Conservation (phyloP, 1,139 yeast species). For the Saccharomyces hybrid region DNA sequence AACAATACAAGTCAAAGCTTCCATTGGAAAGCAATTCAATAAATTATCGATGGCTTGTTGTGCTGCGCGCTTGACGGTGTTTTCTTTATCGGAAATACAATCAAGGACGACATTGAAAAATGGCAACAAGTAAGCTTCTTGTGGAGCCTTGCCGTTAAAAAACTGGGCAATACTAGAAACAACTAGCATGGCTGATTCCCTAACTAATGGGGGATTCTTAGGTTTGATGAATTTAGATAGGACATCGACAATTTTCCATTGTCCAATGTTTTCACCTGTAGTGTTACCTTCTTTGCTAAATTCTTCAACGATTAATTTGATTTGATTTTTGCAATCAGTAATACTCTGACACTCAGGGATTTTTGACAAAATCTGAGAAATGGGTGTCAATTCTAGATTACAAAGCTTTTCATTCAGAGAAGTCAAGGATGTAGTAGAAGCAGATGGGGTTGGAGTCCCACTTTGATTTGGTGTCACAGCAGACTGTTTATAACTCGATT, state of each 20-base stretch:
- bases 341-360: constrained; percentile 53
- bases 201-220: constrained; percentile 62
- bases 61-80: constrained; percentile 76
- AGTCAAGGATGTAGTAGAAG: constrained; percentile 55
- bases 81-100: constrained; percentile 76
- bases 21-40: constrained; percentile 64
- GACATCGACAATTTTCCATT: constrained; percentile 61
- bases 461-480: constrained; percentile 26
- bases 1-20: constrained; percentile 66
- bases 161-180: constrained; percentile 61
- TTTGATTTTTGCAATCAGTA: constrained; percentile 58
- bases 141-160: constrained; percentile 54
- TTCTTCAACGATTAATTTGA: constrained; percentile 47
- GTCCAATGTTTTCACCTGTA: constrained; percentile 39
- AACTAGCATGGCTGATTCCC: constrained; percentile 67
- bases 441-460: constrained; percentile 28
- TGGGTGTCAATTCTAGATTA: constrained; percentile 61
- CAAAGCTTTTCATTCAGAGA: constrained; percentile 64
- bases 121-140: constrained; percentile 64
- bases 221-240: constrained; percentile 60
- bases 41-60: constrained; percentile 61
- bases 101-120: constrained; percentile 54
- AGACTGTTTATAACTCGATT: constrained; percentile 19
- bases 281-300: constrained; percentile 41
- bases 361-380: constrained; percentile 50